Base-by-base conservation (phyloP, 108 stramenopile species). In the Cylindrotheca fusiformis region DNA sequence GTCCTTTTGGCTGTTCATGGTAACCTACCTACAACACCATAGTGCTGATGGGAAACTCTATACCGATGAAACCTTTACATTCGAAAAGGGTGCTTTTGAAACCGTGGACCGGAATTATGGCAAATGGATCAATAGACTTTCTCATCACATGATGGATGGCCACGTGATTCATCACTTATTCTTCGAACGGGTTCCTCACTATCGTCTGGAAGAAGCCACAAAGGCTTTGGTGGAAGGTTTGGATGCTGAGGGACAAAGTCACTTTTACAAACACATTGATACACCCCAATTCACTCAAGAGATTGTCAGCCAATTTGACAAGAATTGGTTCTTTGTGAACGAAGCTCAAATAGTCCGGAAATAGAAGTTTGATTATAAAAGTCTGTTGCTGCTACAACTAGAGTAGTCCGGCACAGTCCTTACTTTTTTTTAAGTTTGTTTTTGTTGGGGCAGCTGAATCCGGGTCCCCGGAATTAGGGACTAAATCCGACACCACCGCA, bases 91-190 rank as follows among this genome's bases (percentile, higher is more conserved):
- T 2, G 95, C 89, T 2, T 90, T 96, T 57, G 88, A 96, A 67
- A 96, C 95, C 6, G 91, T 94, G 3, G 95, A 96, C 68, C 63
- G 95, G 24, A 56, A 84, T 46, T 96, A 94, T 55, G 93, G 95
- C 25, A 82, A 78, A 58, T 85, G 83, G 74, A 80, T 91, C 44
- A 92, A 96, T 58, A 48, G 65, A 12, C 59, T 91, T 49, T 70
- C 68, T 29, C 95, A 96, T 75, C 88, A 96, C 68, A 96, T 96
- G 84, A 96, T 94, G 78, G 91, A 94, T 69, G 95, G 95, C 3
- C 95, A 96, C 58, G 91, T 96, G 3, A 69, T 85, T 5, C 95
- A 96, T 80, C 95, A 96, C 68, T 71, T 96, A n/a, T 96, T 96
- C 73, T 96, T 96, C 64, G 77, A 77, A 5, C 74, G 80, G 48